Conservation (phyloP, 371 early-diverging fungal genomes). For the Mortierella sp. region DNA sequence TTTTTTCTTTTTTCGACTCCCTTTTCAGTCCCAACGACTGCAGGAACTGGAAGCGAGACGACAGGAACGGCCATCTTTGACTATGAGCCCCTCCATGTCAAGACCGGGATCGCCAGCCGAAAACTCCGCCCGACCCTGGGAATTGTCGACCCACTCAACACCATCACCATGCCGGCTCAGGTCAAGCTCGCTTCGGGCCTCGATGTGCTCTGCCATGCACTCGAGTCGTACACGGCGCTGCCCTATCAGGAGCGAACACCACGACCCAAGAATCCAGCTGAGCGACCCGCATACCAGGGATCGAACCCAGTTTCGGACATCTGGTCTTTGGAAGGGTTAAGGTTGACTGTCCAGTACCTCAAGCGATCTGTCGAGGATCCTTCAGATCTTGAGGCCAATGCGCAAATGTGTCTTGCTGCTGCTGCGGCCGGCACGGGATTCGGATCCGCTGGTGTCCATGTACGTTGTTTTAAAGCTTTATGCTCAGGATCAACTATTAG, state of each 20-base stretch:
- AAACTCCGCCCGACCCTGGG: slow-evolving; percentile 88
- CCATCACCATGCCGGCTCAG: slow-evolving; percentile 84
- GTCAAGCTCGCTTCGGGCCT: slow-evolving; percentile 89
- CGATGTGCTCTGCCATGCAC: slow-evolving; percentile 91
- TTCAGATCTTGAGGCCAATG: slow-evolving; percentile 79
- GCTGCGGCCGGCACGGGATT: slow-evolving; percentile 95
- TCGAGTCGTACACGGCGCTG: slow-evolving; percentile 92
- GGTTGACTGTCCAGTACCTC: slow-evolving; percentile 84
- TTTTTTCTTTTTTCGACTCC: slow-evolving; percentile 1
- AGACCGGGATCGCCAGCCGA: slow-evolving; percentile 93
- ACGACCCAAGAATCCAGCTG: slow-evolving; percentile 83
- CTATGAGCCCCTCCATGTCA: slow-evolving; percentile 83
- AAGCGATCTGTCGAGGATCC: slow-evolving; percentile 79
- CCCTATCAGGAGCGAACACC: slow-evolving; percentile 86
- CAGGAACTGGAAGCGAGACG: slow-evolving; percentile 92
- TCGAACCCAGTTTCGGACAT: slow-evolving; percentile 93
- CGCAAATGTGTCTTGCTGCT: slow-evolving; percentile 90
- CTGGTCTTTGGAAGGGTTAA: slow-evolving; percentile 88
- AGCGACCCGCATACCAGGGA: slow-evolving; percentile 92
- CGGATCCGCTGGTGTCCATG: slow-evolving; percentile 91
- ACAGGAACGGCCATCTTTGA: slow-evolving; percentile 94
- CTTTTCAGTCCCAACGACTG: slow-evolving; percentile 77
- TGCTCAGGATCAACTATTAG: too few species aligned
- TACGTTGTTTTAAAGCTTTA: slow-evolving; percentile 31
- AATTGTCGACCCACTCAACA: slow-evolving; percentile 91